phyloP scores from a whole-genome alignment of 768 basidiomycete species.

The Leccinum incarnatum region DNA sequence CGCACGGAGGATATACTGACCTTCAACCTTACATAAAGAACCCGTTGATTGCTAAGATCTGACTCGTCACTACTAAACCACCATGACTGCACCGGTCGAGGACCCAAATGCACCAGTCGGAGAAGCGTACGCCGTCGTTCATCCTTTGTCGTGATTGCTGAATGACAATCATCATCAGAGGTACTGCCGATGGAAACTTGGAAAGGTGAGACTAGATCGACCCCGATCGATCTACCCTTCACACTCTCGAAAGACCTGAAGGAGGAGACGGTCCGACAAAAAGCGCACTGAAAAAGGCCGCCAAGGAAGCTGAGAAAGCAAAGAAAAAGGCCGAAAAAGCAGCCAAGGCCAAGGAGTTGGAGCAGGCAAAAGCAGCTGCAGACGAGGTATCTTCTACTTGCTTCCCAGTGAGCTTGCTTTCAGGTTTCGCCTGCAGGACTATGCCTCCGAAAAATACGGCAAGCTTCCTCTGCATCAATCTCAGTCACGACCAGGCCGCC shows the following conservation, averaged over 20 bases:
- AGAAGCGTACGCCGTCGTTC: conserved; percentile 5
- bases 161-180: conserved; percentile 4
- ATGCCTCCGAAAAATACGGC: conserved; percentile 78
- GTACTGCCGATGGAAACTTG: conserved; percentile 5
- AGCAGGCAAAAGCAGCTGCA: conserved; percentile 63
- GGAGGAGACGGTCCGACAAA: conserved; percentile 64
- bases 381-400: conserved; percentile 40
- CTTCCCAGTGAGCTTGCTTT: conserved; percentile 34
- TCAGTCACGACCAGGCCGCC: conserved; percentile 62
- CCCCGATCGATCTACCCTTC: neutral
- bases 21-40: conserved; percentile 22
- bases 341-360: conserved; percentile 74
- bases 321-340: conserved; percentile 85
- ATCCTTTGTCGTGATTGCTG: neutral
- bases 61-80: conserved; percentile 1
- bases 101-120: neutral
- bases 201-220: conserved; percentile 10
- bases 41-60: conserved; percentile 23
- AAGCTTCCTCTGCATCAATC: conserved; percentile 89
- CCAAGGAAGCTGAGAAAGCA: conserved; percentile 88
- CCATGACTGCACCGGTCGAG: conserved; percentile 14
- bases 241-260: conserved; percentile 18
- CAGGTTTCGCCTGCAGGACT: conserved; percentile 52
- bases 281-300: conserved; percentile 86
- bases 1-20: neutral